Conservation (phyloP, 257 asterid genomes). For the Salvia splendens region DNA sequence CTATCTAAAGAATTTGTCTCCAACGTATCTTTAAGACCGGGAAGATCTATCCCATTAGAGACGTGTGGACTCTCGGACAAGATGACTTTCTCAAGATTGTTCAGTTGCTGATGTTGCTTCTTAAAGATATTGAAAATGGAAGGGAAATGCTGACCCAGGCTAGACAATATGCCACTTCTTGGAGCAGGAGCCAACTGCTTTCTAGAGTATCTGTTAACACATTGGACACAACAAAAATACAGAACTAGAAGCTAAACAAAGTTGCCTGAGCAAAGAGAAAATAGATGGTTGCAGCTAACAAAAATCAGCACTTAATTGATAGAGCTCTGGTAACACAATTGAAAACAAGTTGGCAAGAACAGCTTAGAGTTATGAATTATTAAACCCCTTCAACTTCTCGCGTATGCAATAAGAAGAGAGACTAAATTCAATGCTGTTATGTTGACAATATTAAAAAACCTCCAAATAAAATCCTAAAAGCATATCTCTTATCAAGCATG, state of each 20-base stretch:
- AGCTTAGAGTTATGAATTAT: conserved; percentile 8
- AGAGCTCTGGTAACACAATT: conserved; percentile 7
- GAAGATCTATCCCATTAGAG: conserved; percentile 39
- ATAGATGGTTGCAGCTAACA: conserved; percentile 5
- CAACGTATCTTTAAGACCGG: conserved; percentile 36
- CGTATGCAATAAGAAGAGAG: neutral
- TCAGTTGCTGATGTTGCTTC: conserved; percentile 54
- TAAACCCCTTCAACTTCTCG: neutral
- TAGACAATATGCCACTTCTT: conserved; percentile 65
- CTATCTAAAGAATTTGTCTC: conserved; percentile 35
- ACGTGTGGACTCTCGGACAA: conserved; percentile 33
- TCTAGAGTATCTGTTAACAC: conserved; percentile 44
- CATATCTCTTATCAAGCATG: conserved; percentile 9
- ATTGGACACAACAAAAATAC: conserved; percentile 28
- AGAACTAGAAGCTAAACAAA: conserved; percentile 23
- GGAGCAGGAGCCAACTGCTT: conserved; percentile 54
- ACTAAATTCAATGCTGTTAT: neutral
- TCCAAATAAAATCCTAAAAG: neutral
- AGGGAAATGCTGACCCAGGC: conserved; percentile 78
- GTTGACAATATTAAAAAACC: neutral
- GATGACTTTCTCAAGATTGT: conserved; percentile 37
- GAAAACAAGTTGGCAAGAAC: conserved; percentile 15
- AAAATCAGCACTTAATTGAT: conserved; percentile 17
- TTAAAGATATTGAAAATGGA: conserved; percentile 72
- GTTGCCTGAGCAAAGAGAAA: conserved; percentile 15